A percentile compares a stretch with the other conserved stretches of the same genome.
Evolutionary conservation across 2,329 filamentous ascomycete species (phyloP).

Genomic region (Purpureocillium takamizusanense): DNA sequence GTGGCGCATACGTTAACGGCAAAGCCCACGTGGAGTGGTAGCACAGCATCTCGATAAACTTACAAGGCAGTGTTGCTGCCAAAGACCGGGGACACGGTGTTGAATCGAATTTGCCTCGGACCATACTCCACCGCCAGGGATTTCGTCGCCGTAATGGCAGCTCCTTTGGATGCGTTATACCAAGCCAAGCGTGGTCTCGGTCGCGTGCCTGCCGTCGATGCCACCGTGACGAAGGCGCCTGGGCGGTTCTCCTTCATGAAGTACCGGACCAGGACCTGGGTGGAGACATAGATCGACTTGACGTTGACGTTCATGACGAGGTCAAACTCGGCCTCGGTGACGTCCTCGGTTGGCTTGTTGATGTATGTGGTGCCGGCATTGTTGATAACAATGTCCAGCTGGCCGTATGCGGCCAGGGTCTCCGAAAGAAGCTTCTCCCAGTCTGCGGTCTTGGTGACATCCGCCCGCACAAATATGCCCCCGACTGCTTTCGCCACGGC

Average conservation of each 20-base stretch:
- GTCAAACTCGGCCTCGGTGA: constrained; percentile 59
- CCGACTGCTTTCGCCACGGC: constrained; percentile 35
- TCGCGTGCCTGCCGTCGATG: constrained; percentile 50
- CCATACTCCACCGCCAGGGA: constrained; percentile 64
- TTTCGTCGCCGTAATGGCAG: constrained; percentile 50
- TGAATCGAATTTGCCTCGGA: constrained; percentile 62
- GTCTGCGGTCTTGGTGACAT: constrained; percentile 43
- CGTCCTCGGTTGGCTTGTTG: constrained; percentile 54
- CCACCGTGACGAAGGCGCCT: constrained; percentile 56
- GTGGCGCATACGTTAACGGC: background rate
- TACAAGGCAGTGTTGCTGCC: constrained; percentile 50
- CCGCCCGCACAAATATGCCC: constrained; percentile 30
- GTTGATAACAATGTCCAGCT: constrained; percentile 51
- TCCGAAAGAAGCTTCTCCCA: constrained; percentile 42
- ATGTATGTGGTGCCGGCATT: constrained; percentile 50
- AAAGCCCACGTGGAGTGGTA: background rate
- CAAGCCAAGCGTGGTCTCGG: constrained; percentile 56
- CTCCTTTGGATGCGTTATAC: constrained; percentile 63
- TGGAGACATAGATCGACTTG: constrained; percentile 54
- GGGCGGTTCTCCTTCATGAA: constrained; percentile 47
- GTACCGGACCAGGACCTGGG: constrained; percentile 50
- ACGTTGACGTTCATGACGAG: constrained; percentile 60
- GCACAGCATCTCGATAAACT: constrained; percentile 8
- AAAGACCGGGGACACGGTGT: constrained; percentile 60
- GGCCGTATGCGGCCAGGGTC: constrained; percentile 35